Conservation (phyloP, 768 basidiomycete species). For the Boletus barrowsii region DNA sequence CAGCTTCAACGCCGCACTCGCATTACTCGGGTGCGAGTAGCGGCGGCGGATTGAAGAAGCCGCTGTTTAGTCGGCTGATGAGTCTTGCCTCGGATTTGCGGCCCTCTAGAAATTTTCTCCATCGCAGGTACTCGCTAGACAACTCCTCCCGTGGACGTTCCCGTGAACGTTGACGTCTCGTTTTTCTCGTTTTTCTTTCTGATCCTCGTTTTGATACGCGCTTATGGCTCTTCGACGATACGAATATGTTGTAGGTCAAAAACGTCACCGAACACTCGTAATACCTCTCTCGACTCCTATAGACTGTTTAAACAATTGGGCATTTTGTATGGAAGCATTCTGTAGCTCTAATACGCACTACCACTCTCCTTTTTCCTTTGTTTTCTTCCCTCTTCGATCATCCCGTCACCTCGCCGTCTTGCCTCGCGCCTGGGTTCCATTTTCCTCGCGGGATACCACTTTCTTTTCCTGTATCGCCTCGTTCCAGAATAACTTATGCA, state of each 20-base stretch:
- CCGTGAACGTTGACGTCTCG: conserved; percentile 17
- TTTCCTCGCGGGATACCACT: conserved; percentile 3
- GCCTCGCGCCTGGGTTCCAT: conserved; percentile 1
- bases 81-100: conserved; percentile 47
- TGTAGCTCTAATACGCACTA: conserved; percentile 31
- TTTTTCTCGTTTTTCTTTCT: background rate
- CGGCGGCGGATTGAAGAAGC: conserved; percentile 42
- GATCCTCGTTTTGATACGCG: background rate
- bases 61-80: conserved; percentile 62
- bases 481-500: conserved; percentile 23
- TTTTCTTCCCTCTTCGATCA: background rate
- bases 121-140: conserved; percentile 50
- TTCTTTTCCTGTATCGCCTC: background rate
- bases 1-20: conserved; percentile 50
- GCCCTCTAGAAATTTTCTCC: conserved; percentile 39
- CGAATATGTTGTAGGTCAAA: conserved; percentile 6
- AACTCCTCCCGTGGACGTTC: conserved; percentile 20
- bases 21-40: conserved; percentile 26
- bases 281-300: conserved; percentile 10
- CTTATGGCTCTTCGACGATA: conserved; percentile 7
- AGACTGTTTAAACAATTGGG: conserved; percentile 22
- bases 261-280: conserved; percentile 9
- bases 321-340: conserved; percentile 15
- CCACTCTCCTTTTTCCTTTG: conserved; percentile 19
- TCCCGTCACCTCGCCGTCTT: background rate